These are phyloP conservation scores for Cystobasidium pallidum DNA, from an alignment of 1,284 basidiomycete species.

Conservation along the genomic window DNA sequence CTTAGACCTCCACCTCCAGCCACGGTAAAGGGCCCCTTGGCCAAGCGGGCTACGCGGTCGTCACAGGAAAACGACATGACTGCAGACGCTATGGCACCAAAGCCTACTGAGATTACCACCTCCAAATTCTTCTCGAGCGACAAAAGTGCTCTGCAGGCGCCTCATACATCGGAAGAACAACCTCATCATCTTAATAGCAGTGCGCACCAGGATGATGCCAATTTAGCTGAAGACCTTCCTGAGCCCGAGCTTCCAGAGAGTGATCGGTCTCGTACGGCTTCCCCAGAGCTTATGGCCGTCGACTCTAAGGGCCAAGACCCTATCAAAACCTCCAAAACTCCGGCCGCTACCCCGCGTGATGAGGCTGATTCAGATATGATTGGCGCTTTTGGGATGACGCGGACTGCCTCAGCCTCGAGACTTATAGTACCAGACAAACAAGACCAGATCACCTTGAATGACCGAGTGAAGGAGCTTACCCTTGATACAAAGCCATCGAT, in stretches of 20 bases:
- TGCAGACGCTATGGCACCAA: neutral
- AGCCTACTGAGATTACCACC: neutral
- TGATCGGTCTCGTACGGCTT: constrained; percentile 6
- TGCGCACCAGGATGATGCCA: neutral
- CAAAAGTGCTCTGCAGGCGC: too few relatives aligned
- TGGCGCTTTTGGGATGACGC: neutral
- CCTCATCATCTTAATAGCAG: neutral
- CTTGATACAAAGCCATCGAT: neutral
- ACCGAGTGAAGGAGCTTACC: neutral
- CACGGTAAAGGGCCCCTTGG: neutral
- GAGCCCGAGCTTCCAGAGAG: constrained; percentile 6
- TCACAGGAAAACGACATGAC: neutral
- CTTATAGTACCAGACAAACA: neutral
- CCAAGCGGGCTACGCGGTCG: constrained; percentile 6
- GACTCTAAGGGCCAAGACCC: neutral
- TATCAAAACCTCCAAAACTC: neutral
- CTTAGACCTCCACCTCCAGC: constrained; percentile 46
- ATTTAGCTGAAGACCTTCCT: neutral
- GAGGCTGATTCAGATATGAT: neutral
- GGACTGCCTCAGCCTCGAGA: neutral
- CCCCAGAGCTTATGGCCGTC: neutral
- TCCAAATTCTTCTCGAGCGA: neutral
- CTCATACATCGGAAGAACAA: neutral
- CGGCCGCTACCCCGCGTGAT: neutral
- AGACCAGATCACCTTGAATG: neutral